Evolutionary conservation across 2,329 filamentous ascomycete species (phyloP), one percentile per base, ranked within the genome.

Genomic region (Aspergillaceae sp.): DNA sequence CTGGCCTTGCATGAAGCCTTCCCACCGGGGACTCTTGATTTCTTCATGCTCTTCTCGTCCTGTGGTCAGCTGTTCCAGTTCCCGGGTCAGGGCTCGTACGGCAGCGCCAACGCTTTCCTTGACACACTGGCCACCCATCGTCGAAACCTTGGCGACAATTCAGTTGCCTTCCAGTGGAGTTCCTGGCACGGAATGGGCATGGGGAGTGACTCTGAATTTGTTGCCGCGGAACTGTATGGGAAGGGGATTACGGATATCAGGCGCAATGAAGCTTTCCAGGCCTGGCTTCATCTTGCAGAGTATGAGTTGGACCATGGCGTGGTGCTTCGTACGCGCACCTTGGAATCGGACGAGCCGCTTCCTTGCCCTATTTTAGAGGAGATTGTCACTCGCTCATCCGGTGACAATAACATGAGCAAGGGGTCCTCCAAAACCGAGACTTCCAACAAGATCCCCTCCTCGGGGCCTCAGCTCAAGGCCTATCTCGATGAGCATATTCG

Each of bases 231-330:
- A 51, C 53, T 74, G 4, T 54, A 63, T 11, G 60, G 52, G 45
- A 70, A 67, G 48, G 71, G 70, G 3, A 68, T 74, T 42, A 71
- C 68, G 1, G 66, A 67, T 41, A 61, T 74, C 40, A 67, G 61
- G 0, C 49, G 54, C 7, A 60, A 70, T 1, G 71, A 73, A 44
- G 71, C 58, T 0, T 73, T 73, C 53, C 57, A 54, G 3, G 71
- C 71, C 3, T 74, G 71, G 69, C 53, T 63, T 30, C 56, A 70
- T 45, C 36, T 70, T 4, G 53, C 52, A 8, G 56, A 56, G 8
- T 62, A 63, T 45, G 57, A 71, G 40, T 57, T 64, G 4, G 63
- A 64, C n/a, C 64, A 70, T 32, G 68, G 55, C 2, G 67, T 71
- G 3, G 64, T 73, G 0, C 51, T 66, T 9, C 61, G 67, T 6